A percentile compares a stretch with the other conserved stretches of the same genome.
Conservation (phyloP, 352 stramenopile species). For the Paralagenidium karlingii region DNA sequence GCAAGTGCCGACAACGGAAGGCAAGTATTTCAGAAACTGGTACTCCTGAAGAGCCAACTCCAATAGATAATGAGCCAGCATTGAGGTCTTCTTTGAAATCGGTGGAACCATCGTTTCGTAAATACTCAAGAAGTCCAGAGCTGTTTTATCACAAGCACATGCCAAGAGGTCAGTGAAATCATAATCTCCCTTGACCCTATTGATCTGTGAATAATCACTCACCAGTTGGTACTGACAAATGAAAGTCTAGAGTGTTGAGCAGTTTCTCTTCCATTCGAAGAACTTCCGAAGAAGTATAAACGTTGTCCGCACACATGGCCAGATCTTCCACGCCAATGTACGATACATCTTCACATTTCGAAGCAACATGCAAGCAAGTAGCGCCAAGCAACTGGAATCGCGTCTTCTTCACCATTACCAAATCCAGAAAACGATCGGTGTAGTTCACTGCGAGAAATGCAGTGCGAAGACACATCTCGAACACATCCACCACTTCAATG, state of each 20-base stretch:
- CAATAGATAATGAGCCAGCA: conserved; percentile 82
- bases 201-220: not conserved
- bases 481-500: conserved; percentile 88
- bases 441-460: conserved; percentile 87
- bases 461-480: conserved; percentile 85
- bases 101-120: conserved; percentile 80
- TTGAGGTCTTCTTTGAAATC: conserved; percentile 74
- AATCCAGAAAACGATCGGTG: conserved; percentile 80
- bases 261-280: conserved; percentile 87
- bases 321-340: conserved; percentile 88
- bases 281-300: conserved; percentile 82
- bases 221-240: conserved; percentile 81
- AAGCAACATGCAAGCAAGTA: conserved; percentile 83
- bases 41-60: conserved; percentile 83
- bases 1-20: conserved; percentile 74
- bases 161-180: conserved; percentile 1
- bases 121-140: conserved; percentile 84
- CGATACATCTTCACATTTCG: conserved; percentile 87
- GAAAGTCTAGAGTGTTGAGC: conserved; percentile 88
- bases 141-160: conserved; percentile 18
- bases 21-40: conserved; percentile 75
- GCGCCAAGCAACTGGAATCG: conserved; percentile 84
- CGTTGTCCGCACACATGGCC: conserved; percentile 85
- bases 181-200: conserved; percentile 1
- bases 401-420: conserved; percentile 83